phyloP scores from a whole-genome alignment of 768 basidiomycete species.

The Trametes punicea region DNA sequence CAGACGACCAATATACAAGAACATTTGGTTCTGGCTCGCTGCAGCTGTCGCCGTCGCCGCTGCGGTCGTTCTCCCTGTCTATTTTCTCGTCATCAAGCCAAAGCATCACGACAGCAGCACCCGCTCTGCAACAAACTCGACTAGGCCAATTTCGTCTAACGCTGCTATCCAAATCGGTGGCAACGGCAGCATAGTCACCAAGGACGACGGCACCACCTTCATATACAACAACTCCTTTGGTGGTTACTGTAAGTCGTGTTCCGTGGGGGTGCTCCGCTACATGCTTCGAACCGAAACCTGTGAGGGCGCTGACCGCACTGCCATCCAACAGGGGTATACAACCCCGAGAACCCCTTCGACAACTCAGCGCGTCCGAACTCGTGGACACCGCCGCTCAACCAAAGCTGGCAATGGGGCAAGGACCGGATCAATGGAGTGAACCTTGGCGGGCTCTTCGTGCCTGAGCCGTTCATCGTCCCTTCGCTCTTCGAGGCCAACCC shows the following conservation, averaged over 20 bases:
- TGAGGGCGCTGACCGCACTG: neutral
- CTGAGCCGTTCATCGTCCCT: slow-evolving; percentile 77
- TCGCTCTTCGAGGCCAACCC: slow-evolving; percentile 53
- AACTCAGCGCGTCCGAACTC: slow-evolving; percentile 70
- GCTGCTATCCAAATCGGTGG: slow-evolving; percentile 58
- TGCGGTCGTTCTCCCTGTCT: slow-evolving; percentile 62
- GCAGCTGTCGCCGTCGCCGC: slow-evolving; percentile 43
- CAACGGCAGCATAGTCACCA: slow-evolving; percentile 73
- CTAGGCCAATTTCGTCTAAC: slow-evolving; percentile 10
- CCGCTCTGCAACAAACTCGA: neutral
- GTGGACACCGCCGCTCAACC: slow-evolving; percentile 78
- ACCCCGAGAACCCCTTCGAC: slow-evolving; percentile 73
- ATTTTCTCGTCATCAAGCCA: slow-evolving; percentile 55
- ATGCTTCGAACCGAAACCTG: neutral
- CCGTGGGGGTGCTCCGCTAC: neutral
- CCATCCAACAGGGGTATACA: slow-evolving; percentile 48
- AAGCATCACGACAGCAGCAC: slow-evolving; percentile 22
- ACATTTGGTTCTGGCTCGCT: slow-evolving; percentile 23
- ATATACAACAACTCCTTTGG: slow-evolving; percentile 80
- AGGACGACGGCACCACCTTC: slow-evolving; percentile 82
- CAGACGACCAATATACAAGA: slow-evolving; percentile 39
- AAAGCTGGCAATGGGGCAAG: slow-evolving; percentile 65
- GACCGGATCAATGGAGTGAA: slow-evolving; percentile 68
- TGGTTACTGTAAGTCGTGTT: slow-evolving; percentile 89
- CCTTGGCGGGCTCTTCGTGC: slow-evolving; percentile 70